phyloP scores from a whole-genome alignment of 208 protist species.

The Acanthamoeba castellanii region DNA sequence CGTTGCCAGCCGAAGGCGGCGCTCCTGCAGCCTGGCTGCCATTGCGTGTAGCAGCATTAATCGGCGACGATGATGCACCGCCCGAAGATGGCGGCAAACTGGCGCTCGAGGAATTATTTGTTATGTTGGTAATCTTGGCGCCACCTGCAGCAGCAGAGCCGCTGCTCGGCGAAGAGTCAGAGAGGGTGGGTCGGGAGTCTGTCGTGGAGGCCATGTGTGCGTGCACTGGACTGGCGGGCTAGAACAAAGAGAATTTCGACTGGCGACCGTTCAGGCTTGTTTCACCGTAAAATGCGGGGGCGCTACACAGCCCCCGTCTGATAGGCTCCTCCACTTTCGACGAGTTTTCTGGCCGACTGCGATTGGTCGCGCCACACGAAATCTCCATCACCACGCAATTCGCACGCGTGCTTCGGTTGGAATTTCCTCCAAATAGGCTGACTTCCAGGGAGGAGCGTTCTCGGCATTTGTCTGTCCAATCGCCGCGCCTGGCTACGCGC shows the following conservation, averaged over 20 bases:
- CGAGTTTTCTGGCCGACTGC: not conserved
- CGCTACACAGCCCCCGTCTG: not conserved
- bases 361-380: not conserved
- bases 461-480: not conserved
- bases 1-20: not conserved
- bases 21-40: not conserved
- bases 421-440: not conserved
- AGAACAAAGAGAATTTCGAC: slow-evolving; percentile 44
- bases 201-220: slow-evolving; percentile 41
- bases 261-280: slow-evolving; percentile 25
- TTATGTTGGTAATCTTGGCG: not conserved
- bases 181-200: not conserved
- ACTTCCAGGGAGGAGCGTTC: not conserved
- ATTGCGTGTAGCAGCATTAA: not conserved
- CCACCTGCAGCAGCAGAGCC: not conserved
- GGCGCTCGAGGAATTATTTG: not conserved
- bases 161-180: not conserved
- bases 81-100: not conserved
- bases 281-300: slow-evolving; percentile 33
- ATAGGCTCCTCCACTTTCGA: not conserved
- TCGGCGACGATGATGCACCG: not conserved
- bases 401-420: not conserved
- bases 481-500: not conserved
- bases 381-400: slow-evolving; percentile 17
- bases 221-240: not conserved